phyloP scores from a whole-genome alignment of 176 grass and related monocot species.

The Carex kokanica region DNA sequence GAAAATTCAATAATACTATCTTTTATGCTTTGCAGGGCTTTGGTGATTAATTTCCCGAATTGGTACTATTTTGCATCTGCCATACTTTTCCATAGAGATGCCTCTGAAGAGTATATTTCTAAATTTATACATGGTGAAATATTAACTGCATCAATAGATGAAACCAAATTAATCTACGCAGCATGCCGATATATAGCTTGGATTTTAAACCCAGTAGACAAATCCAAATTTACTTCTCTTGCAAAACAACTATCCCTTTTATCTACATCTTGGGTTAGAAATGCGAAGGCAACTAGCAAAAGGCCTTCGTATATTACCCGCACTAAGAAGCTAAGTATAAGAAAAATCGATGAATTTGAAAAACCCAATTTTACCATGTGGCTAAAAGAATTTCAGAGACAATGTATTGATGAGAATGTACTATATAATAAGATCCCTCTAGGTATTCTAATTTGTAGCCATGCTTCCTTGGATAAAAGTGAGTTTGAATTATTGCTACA shows the following conservation, averaged over 20 bases:
- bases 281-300: neutral
- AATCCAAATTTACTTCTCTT: constrained; percentile 23
- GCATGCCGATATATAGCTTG: constrained; percentile 70
- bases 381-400: constrained; percentile 53
- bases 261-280: constrained; percentile 29
- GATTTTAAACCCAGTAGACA: constrained; percentile 46
- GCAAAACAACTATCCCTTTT: constrained; percentile 22
- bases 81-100: constrained; percentile 57
- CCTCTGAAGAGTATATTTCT: constrained; percentile 50
- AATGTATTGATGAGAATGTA: constrained; percentile 42
- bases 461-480: constrained; percentile 41
- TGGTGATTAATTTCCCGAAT: constrained; percentile 59
- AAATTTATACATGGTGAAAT: constrained; percentile 41
- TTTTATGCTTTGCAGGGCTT: constrained; percentile 44
- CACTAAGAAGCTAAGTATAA: constrained; percentile 23
- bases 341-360: constrained; percentile 15
- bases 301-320: constrained; percentile 1
- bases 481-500: constrained; percentile 46
- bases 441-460: constrained; percentile 54
- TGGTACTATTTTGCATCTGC: constrained; percentile 74
- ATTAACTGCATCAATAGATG: constrained; percentile 40
- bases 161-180: constrained; percentile 40
- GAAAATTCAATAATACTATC: neutral
- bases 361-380: constrained; percentile 38
- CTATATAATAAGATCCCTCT: constrained; percentile 50